These are phyloP conservation scores for Solanum pinnatisectum DNA, from an alignment of 257 asterid genomes.

Conservation along the genomic window DNA sequence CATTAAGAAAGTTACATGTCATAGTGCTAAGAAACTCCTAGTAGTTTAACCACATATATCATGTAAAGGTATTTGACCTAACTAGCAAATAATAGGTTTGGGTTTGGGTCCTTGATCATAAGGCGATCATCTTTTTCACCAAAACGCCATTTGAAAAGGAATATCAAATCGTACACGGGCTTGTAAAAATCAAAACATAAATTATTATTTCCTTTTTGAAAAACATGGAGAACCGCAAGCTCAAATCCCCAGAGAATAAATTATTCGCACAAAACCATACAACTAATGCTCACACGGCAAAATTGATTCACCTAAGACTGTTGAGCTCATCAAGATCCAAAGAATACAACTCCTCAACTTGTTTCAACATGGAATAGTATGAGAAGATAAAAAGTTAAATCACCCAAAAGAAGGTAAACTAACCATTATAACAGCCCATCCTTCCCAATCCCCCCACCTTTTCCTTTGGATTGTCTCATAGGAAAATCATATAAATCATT, in stretches of 20 bases:
- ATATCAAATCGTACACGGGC: slow-evolving; percentile 80
- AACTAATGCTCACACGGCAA: neutral
- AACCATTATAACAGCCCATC: neutral
- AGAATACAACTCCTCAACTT: slow-evolving; percentile 97
- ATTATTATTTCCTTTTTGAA: neutral
- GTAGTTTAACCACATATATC: neutral
- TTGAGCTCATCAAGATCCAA: slow-evolving; percentile 85
- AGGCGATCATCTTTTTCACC: slow-evolving; percentile 90
- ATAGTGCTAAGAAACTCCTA: neutral
- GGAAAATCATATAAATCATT: neutral
- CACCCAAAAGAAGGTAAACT: neutral
- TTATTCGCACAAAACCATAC: neutral
- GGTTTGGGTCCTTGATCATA: slow-evolving; percentile 82
- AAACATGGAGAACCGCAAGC: neutral
- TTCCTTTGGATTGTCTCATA: neutral
- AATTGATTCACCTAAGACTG: slow-evolving; percentile 50
- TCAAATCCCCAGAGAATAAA: neutral
- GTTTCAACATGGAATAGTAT: slow-evolving; percentile 7
- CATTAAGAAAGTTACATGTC: neutral
- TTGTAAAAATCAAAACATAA: slow-evolving; percentile 21
- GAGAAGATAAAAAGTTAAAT: neutral
- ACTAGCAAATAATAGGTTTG: slow-evolving; percentile 88
- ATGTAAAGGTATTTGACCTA: slow-evolving; percentile 42
- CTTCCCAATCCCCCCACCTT: neutral
- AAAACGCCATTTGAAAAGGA: slow-evolving; percentile 96